phyloP scores from a whole-genome alignment of 2,329 filamentous ascomycete genomes.

The Fusarium staphyleae region DNA sequence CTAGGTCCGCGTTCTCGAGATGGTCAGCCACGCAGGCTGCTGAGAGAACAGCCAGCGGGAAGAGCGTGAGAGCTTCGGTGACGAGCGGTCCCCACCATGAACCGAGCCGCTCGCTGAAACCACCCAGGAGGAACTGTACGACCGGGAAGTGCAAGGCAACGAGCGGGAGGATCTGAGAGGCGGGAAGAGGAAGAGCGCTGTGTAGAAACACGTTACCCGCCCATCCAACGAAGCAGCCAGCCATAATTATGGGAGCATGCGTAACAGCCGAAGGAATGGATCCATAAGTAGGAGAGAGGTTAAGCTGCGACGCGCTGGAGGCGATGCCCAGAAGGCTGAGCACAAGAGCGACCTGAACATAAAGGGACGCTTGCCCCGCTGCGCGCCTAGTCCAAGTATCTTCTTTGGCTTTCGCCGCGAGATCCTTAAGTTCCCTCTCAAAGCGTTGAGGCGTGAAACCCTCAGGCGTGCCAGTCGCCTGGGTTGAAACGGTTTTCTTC shows the following conservation, averaged over 20 bases:
- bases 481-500: conserved; percentile 25
- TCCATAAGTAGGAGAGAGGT: conserved; percentile 87
- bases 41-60: conserved; percentile 71
- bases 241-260: conserved; percentile 71
- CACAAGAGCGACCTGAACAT: conserved; percentile 44
- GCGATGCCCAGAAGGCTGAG: conserved; percentile 59
- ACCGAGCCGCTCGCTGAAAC: conserved; percentile 70
- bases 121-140: conserved; percentile 75
- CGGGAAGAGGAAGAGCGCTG: conserved; percentile 55
- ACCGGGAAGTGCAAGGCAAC: conserved; percentile 78
- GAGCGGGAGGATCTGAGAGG: conserved; percentile 68
- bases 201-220: conserved; percentile 66
- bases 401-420: conserved; percentile 54
- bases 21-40: conserved; percentile 69
- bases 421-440: conserved; percentile 60
- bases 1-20: conserved; percentile 67
- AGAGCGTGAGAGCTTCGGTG: conserved; percentile 76
- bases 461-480: conserved; percentile 38
- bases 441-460: conserved; percentile 59
- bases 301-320: conserved; percentile 75
- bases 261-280: conserved; percentile 77
- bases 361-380: conserved; percentile 50
- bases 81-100: conserved; percentile 75
- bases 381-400: conserved; percentile 46
- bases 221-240: conserved; percentile 75